A percentile compares a stretch with the other conserved stretches of the same genome.
Conservation (phyloP, 148 eudicot species). For the Oxyria digyna region DNA sequence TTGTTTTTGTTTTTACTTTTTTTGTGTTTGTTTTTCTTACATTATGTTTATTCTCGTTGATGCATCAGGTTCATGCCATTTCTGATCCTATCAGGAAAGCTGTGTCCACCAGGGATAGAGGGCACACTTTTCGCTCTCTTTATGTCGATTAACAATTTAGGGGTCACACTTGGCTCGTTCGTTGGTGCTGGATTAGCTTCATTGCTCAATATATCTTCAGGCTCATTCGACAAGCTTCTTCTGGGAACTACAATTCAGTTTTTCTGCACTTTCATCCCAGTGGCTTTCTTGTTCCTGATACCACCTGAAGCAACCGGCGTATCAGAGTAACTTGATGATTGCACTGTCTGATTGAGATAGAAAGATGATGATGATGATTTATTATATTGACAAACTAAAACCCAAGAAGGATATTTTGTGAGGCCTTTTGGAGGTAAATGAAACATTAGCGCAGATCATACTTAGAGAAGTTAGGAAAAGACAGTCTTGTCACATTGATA, state of each 20-base stretch:
- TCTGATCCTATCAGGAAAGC: slow-evolving; percentile 83
- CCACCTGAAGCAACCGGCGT: slow-evolving; percentile 86
- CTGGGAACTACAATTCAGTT: slow-evolving; percentile 51
- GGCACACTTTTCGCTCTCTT: slow-evolving; percentile 97
- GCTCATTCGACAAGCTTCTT: slow-evolving; percentile 76
- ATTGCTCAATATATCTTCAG: slow-evolving; percentile 71
- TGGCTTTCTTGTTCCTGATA: slow-evolving; percentile 63
- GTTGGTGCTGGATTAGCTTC: slow-evolving; percentile 82
- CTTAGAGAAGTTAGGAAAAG: slow-evolving; percentile 3
- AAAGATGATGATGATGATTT: background rate
- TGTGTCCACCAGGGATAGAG: slow-evolving; percentile 96
- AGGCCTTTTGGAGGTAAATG: background rate
- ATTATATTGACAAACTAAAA: background rate
- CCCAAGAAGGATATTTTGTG: slow-evolving; percentile 1
- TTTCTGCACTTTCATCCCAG: slow-evolving; percentile 58
- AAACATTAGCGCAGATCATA: slow-evolving; percentile 5
- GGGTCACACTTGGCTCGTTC: slow-evolving; percentile 63
- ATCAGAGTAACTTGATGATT: slow-evolving; percentile 19
- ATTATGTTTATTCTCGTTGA: background rate
- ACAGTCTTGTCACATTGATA: slow-evolving; percentile 2
- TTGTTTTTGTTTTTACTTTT: background rate
- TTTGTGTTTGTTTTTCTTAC: background rate
- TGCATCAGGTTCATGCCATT: slow-evolving; percentile 93
- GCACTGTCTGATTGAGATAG: background rate
- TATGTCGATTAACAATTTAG: slow-evolving; percentile 95